Evolutionary conservation across 495 filamentous ascomycete species (phyloP).

Genomic region (Hyaloscypha variabilis): DNA sequence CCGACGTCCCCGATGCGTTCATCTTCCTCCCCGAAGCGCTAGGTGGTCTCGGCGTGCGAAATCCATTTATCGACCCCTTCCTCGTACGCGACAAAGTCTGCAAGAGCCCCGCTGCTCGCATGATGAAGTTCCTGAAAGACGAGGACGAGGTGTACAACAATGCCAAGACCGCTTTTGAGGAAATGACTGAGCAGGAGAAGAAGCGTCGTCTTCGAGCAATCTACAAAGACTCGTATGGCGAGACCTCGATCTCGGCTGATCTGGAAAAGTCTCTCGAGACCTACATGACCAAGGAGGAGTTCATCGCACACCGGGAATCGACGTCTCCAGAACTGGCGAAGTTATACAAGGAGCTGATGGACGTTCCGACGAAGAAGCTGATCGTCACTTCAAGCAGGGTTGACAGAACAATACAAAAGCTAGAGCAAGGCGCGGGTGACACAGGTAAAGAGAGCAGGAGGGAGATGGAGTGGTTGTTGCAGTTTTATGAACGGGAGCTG

Average conservation of each 20-base stretch:
- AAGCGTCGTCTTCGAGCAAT: slow-evolving; percentile 17
- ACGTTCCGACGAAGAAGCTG: background rate
- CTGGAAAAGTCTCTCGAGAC: background rate
- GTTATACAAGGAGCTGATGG: slow-evolving; percentile 31
- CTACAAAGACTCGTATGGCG: slow-evolving; percentile 8
- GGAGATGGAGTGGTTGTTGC: slow-evolving; percentile 53
- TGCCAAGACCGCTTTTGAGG: slow-evolving; percentile 38
- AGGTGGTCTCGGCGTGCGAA: slow-evolving; percentile 57
- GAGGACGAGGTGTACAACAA: slow-evolving; percentile 43
- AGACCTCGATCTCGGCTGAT: background rate
- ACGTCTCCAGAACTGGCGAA: slow-evolving; percentile 26
- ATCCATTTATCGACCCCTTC: slow-evolving; percentile 53
- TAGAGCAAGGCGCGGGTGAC: slow-evolving; percentile 18
- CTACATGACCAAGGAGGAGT: slow-evolving; percentile 55
- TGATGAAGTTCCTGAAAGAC: slow-evolving; percentile 39
- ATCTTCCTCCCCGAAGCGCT: slow-evolving; percentile 59
- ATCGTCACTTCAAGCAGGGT: slow-evolving; percentile 14
- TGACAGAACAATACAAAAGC: slow-evolving; percentile 25
- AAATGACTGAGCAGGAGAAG: slow-evolving; percentile 11
- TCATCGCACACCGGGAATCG: slow-evolving; percentile 43
- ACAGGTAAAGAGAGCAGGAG: slow-evolving; percentile 14
- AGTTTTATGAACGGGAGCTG: slow-evolving; percentile 54
- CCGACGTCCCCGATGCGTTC: slow-evolving; percentile 63
- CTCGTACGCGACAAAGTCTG: slow-evolving; percentile 40
- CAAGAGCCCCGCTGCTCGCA: slow-evolving; percentile 35